Evolutionary conservation across 2,329 filamentous ascomycete species (phyloP).

Genomic region (Graphiopsis chlorocephala): DNA sequence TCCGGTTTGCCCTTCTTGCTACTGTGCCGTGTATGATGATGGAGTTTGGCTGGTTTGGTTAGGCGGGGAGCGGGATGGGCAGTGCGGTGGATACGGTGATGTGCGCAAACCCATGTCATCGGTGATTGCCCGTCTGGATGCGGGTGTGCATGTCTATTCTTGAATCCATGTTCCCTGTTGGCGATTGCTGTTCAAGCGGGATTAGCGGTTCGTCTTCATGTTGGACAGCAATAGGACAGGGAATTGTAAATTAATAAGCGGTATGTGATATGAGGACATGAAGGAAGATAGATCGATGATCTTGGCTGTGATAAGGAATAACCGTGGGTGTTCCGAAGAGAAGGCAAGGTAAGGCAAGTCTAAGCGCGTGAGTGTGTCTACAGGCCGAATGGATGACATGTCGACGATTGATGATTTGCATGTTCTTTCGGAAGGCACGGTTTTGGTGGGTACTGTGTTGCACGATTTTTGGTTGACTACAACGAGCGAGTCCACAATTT

Average conservation of each 20-base stretch:
- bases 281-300: not conserved
- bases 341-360: not conserved
- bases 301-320: not conserved
- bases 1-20: not conserved
- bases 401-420: not conserved
- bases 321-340: not conserved
- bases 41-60: not conserved
- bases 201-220: not conserved
- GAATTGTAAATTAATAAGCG: not conserved
- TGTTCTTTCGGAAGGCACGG: not conserved
- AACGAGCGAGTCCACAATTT: not conserved
- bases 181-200: not conserved
- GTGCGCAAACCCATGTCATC: slow-evolving; percentile 5
- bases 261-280: not conserved
- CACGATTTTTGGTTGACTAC: not conserved
- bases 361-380: no score
- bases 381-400: not conserved
- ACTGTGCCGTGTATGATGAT: slow-evolving; percentile 1
- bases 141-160: not conserved
- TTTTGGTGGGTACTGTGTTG: not conserved
- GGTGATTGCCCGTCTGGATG: not conserved
- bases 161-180: slow-evolving; percentile 1
- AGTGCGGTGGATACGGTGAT: not conserved
- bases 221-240: not conserved
- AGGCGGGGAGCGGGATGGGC: not conserved